These are phyloP conservation scores for Pseudogymnoascus sp. DNA, from an alignment of 2,329 filamentous ascomycete species.

Conservation along the genomic window DNA sequence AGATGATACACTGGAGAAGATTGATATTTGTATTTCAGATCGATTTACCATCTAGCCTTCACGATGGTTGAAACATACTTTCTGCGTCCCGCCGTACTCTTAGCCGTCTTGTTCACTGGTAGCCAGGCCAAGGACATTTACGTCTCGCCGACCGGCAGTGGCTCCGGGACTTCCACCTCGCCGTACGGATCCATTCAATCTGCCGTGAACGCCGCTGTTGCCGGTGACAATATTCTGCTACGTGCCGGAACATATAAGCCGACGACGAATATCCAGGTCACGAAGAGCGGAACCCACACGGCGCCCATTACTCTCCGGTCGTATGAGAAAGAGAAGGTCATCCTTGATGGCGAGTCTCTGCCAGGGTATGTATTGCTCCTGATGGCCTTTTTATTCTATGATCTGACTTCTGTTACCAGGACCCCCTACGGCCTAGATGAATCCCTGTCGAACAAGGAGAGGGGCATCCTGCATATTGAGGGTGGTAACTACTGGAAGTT, in stretches of 20 bases:
- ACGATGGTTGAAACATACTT: not conserved
- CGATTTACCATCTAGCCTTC: not conserved
- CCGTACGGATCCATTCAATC: conserved; percentile 39
- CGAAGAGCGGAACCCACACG: conserved; percentile 33
- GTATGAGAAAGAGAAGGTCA: conserved; percentile 35
- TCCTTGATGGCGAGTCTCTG: conserved; percentile 37
- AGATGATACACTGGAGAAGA: not conserved
- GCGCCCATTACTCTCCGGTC: conserved; percentile 35
- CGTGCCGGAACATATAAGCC: conserved; percentile 37
- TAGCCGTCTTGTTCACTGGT: conserved; percentile 18
- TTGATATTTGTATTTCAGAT: not conserved
- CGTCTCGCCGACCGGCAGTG: conserved; percentile 37
- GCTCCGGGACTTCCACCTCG: conserved; percentile 31
- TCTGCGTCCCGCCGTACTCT: not conserved
- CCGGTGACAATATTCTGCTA: conserved; percentile 38
- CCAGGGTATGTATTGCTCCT: conserved; percentile 14
- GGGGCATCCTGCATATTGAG: conserved; percentile 40
- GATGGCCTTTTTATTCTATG: not conserved
- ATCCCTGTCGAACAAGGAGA: conserved; percentile 32
- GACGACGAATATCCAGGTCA: conserved; percentile 40
- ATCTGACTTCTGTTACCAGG: conserved; percentile 14
- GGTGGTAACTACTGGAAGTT: conserved; percentile 38
- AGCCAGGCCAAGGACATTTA: conserved; percentile 26
- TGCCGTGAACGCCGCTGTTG: conserved; percentile 36
- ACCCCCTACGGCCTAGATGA: conserved; percentile 35